phyloP scores from a whole-genome alignment of 1,139 yeast species.

The Debaryomyces psychrophilus region DNA sequence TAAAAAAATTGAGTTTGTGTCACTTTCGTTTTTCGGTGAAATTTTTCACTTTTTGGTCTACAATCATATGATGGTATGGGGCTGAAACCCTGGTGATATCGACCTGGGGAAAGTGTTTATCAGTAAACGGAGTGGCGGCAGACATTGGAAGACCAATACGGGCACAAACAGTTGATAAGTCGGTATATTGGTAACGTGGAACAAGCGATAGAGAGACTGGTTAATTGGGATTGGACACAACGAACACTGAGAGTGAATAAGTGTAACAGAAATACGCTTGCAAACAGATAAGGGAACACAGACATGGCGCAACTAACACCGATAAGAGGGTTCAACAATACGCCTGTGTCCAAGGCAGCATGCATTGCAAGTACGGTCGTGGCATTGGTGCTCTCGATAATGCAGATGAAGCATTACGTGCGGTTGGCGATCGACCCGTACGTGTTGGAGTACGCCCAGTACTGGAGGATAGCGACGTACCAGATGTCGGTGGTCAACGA shows the following conservation, averaged over 20 bases:
- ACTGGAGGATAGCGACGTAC: conserved; percentile 63
- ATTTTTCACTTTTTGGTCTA: not conserved
- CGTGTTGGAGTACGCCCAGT: conserved; percentile 61
- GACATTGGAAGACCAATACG: not conserved
- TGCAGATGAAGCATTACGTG: conserved; percentile 59
- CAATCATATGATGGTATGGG: not conserved
- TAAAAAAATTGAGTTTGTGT: conserved; percentile 2
- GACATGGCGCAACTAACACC: conserved; percentile 37
- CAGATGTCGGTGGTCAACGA: conserved; percentile 66
- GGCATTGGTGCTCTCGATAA: conserved; percentile 58
- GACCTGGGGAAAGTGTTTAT: not conserved
- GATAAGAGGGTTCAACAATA: conserved; percentile 60
- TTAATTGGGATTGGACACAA: not conserved
- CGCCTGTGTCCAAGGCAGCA: conserved; percentile 58
- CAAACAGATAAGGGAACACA: not conserved
- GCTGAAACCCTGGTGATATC: not conserved
- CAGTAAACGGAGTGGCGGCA: not conserved
- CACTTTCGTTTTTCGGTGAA: not conserved
- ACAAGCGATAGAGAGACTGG: not conserved
- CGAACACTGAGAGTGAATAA: not conserved
- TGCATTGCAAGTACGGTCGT: conserved; percentile 44
- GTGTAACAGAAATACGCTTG: not conserved
- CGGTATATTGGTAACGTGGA: not conserved
- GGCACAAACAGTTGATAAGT: not conserved
- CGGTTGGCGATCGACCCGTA: conserved; percentile 61